phyloP scores from a whole-genome alignment of 352 stramenopile species.

The Phytophthora citricola region DNA sequence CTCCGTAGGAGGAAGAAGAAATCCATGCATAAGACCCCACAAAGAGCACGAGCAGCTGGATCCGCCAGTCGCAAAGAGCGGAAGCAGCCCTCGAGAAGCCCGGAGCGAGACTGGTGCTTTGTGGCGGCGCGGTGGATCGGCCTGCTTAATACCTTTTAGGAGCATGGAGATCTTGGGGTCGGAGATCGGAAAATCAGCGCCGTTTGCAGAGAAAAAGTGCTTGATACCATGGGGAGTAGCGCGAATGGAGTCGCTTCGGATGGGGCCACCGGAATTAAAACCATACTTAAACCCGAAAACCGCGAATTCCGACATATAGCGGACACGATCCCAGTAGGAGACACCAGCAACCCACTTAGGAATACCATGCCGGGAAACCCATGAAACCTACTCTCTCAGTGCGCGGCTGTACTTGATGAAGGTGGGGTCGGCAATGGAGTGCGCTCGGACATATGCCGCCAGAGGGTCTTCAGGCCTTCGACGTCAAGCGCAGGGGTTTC shows the following conservation, averaged over 20 bases:
- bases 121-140: background rate
- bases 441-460: conserved; percentile 5
- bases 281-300: background rate
- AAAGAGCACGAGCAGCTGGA: conserved; percentile 3
- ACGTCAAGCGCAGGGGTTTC: background rate
- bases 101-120: conserved; percentile 13
- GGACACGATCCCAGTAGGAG: background rate
- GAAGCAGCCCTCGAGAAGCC: conserved; percentile 10
- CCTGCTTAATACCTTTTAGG: background rate
- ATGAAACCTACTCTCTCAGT: background rate
- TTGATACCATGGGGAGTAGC: background rate
- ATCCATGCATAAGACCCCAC: background rate
- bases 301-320: conserved; percentile 3
- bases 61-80: background rate
- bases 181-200: background rate
- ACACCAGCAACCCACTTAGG: background rate
- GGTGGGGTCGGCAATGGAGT: conserved; percentile 16
- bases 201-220: conserved; percentile 8
- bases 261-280: background rate
- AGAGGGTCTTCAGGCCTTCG: background rate
- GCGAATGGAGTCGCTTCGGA: background rate
- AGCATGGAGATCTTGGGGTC: conserved; percentile 5
- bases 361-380: no score
- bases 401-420: background rate
- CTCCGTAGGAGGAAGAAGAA: conserved; percentile 23